Evolutionary conservation across 768 basidiomycete genomes (phyloP).

Genomic region (Infundibulicybe gibba): DNA sequence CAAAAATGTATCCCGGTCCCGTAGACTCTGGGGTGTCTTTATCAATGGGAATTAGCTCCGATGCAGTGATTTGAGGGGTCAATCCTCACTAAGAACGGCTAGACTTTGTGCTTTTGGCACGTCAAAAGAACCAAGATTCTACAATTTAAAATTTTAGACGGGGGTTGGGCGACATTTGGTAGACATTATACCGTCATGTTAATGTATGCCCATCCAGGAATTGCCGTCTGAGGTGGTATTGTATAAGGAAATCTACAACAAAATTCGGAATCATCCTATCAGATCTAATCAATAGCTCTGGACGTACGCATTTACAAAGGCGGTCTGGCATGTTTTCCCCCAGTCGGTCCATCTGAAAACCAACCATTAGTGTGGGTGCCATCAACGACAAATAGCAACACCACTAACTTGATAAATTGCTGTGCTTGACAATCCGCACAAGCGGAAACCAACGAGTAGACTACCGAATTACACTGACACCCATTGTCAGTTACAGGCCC

Average conservation of each 20-base stretch:
- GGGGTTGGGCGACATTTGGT: background rate
- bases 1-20: too few species aligned
- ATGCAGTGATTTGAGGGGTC: background rate
- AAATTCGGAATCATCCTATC: background rate
- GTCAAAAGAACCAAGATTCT: background rate
- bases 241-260: background rate
- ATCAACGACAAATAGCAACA: background rate
- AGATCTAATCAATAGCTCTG: background rate
- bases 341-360: constrained; percentile 11
- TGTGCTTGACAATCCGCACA: constrained; percentile 25
- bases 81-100: background rate
- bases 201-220: constrained; percentile 4
- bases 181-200: too few species aligned
- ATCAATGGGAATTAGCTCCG: too few species aligned
- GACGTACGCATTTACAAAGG: constrained; percentile 5
- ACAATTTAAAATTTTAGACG: background rate
- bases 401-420: constrained; percentile 6
- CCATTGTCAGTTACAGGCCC: constrained; percentile 9
- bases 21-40: too few species aligned
- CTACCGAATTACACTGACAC: constrained; percentile 28
- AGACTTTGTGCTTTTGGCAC: constrained; percentile 1
- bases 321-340: constrained; percentile 7
- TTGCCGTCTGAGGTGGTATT: constrained; percentile 2
- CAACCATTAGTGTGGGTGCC: background rate
- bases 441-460: constrained; percentile 26